Conservation (phyloP, 208 protist genomes). For the Trypanosoma grayi region DNA sequence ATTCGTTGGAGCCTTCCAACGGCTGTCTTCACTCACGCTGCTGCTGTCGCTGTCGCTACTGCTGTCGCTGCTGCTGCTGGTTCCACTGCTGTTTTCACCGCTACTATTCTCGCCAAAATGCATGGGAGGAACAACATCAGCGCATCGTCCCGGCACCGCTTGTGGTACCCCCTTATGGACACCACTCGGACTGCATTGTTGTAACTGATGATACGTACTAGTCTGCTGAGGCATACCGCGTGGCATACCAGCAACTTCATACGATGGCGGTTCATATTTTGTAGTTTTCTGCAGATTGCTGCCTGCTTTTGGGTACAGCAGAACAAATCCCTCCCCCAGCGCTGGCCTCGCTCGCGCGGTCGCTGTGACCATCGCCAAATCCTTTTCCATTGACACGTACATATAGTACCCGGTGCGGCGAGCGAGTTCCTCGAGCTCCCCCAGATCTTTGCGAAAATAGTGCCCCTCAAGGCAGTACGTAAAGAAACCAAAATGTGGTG, state of each 20-base stretch:
- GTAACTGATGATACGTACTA: background rate
- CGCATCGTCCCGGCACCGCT: background rate
- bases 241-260: background rate
- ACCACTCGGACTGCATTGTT: background rate
- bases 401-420: constrained; percentile 12
- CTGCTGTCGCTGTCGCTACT: constrained; percentile 1
- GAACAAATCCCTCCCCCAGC: constrained; percentile 1
- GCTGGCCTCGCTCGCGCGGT: constrained; percentile 16
- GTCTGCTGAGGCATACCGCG: background rate
- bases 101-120: too few species aligned
- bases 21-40: background rate
- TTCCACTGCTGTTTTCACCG: constrained; percentile 1
- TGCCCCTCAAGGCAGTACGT: constrained; percentile 20
- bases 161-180: background rate
- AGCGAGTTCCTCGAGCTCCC: constrained; percentile 24
- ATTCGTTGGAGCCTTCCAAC: background rate
- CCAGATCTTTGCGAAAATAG: constrained; percentile 17
- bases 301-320: background rate
- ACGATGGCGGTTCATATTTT: too few species aligned
- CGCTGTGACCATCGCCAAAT: constrained; percentile 11
- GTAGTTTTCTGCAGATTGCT: background rate
- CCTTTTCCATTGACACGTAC: constrained; percentile 14
- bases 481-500: constrained; percentile 29
- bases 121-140: too few species aligned
- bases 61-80: background rate